Evolutionary conservation across 495 filamentous ascomycete genomes (phyloP), one percentile per base, ranked within the genome.

Genomic region (Symbiotaphrina buchneri): DNA sequence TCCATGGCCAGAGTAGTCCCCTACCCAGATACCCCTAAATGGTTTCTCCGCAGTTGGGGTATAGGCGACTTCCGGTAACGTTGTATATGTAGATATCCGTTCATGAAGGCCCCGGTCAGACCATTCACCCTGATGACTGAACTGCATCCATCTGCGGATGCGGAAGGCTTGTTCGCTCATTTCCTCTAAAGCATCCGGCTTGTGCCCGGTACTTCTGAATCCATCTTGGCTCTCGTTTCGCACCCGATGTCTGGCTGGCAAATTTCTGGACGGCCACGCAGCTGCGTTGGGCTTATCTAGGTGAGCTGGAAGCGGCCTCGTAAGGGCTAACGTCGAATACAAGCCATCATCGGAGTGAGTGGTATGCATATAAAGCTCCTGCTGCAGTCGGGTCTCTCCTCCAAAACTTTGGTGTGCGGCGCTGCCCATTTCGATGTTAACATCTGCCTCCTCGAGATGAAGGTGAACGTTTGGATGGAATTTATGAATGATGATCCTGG

Each of bases 21-120:
- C 85, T 6, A 85, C 74, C 78, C 79, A 95, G 15, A 95, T 74
- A 0, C 85, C 85, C 38, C 77, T 71, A 43, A 65, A 91, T 1
- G 81, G 84, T 45, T 81, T 80, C 24, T 68, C 55, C n/a, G 48
- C 46, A 0, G 81, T 84, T 0, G 83, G 80, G 0, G 69, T 82
- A 43, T 87, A 93, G 15, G 70, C 45, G 3, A 50, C 55, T 10
- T 65, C 61, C 33, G 75, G 66, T 2, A 95, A 58, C 0, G 85
- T 83, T 10, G 74, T 61, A 39, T 70, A 93, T 1, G 77, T 91
- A 18, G 64, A 55, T 17, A 84, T 49, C 10, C 70, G 61, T 37
- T 82, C 72, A n/a, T 61, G 66, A 21, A 67, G 54, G 19, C 43
- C 45, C n/a, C n/a, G n/a, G n/a, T n/a, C n/a, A n/a, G n/a, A n/a